Conservation (phyloP, 768 basidiomycete species). For the Sarcodon sp. region DNA sequence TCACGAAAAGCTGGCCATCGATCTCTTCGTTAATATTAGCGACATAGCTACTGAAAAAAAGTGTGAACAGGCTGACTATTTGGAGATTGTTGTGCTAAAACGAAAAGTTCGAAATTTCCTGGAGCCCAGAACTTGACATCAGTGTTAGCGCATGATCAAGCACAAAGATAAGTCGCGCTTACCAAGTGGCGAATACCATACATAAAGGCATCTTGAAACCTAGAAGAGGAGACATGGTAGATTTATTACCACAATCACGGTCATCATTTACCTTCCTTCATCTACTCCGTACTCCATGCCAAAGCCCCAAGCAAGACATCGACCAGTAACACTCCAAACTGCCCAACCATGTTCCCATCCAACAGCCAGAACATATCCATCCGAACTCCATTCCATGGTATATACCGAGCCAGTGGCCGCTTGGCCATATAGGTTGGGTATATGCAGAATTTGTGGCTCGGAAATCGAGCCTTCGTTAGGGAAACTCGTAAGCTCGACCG, state of each 20-base stretch:
- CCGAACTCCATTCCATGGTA: conserved; percentile 83
- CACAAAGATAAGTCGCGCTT: conserved; percentile 13
- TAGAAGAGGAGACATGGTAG: conserved; percentile 5
- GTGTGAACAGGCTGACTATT: conserved; percentile 26
- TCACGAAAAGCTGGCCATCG: conserved; percentile 65
- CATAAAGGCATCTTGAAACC: conserved; percentile 81
- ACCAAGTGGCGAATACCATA: conserved; percentile 66
- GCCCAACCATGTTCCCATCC: conserved; percentile 90
- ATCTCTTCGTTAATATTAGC: conserved; percentile 1
- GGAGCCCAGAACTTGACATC: conserved; percentile 76
- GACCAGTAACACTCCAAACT: conserved; percentile 79
- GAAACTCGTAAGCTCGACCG: conserved; percentile 53
- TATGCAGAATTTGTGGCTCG: conserved; percentile 43
- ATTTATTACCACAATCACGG: neutral
- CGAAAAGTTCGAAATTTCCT: conserved; percentile 82
- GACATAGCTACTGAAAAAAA: neutral
- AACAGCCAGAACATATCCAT: conserved; percentile 90
- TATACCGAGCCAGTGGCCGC: conserved; percentile 46
- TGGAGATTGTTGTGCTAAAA: conserved; percentile 44
- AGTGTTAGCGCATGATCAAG: conserved; percentile 1
- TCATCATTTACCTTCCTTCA: conserved; percentile 26
- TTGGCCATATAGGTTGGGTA: conserved; percentile 49
- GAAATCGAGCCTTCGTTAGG: conserved; percentile 50
- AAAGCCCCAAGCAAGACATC: conserved; percentile 72
- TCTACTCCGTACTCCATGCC: conserved; percentile 54